Evolutionary conservation across 306 rosid genomes (phyloP).

Genomic region (Begonia peltatifolia): DNA sequence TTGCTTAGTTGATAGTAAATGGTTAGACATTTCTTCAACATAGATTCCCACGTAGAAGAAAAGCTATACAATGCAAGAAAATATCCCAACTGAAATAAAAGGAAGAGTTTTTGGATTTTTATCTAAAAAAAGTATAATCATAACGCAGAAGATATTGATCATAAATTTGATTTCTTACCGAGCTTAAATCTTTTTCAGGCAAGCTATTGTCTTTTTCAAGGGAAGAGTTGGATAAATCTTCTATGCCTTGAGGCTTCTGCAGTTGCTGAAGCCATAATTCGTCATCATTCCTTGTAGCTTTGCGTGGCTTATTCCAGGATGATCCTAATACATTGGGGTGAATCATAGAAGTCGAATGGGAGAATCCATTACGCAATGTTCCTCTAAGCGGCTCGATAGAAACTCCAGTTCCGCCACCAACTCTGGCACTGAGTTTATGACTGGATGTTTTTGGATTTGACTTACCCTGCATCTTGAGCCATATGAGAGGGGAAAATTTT

Average conservation of each 20-base stretch:
- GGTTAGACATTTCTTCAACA: too few species aligned
- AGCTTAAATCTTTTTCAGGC: conserved; percentile 18
- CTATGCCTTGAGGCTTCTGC: conserved; percentile 21
- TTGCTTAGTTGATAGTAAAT: too few species aligned
- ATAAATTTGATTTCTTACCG: conserved; percentile 23
- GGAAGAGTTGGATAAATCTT: conserved; percentile 22
- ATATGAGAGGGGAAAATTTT: not conserved
- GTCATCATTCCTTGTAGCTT: conserved; percentile 15
- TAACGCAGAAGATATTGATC: too few species aligned
- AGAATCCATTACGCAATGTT: conserved; percentile 17
- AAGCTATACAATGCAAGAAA: too few species aligned
- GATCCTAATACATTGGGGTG: conserved; percentile 19
- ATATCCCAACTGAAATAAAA: too few species aligned
- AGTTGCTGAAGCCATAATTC: conserved; percentile 35
- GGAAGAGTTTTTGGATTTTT: too few species aligned
- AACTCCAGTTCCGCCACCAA: conserved; percentile 25
- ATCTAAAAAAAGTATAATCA: too few species aligned
- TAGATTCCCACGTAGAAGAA: too few species aligned
- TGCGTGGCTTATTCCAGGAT: conserved; percentile 20
- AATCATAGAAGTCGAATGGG: conserved; percentile 29
- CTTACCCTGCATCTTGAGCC: conserved; percentile 28
- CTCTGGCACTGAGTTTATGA: conserved; percentile 20
- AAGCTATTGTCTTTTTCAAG: conserved; percentile 20
- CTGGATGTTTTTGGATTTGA: conserved; percentile 22
- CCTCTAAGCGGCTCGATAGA: conserved; percentile 18